Evolutionary conservation across 2,329 filamentous ascomycete species (phyloP).

Genomic region (Colletotrichum orbiculare): DNA sequence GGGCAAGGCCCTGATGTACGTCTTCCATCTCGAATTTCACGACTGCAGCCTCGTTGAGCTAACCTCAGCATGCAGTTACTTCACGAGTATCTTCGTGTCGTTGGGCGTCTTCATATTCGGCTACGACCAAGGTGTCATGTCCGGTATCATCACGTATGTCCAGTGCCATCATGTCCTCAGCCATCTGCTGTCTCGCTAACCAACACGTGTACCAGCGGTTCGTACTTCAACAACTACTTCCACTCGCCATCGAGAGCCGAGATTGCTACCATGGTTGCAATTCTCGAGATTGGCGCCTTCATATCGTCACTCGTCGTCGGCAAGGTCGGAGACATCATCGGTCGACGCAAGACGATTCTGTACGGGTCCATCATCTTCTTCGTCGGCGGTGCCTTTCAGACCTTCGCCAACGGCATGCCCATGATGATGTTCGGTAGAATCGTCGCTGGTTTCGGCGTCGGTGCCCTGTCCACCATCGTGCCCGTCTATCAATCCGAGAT

Average conservation of each 20-base stretch:
- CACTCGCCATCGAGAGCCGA: conserved; percentile 86
- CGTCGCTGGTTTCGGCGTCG: conserved; percentile 86
- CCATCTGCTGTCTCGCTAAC: conserved; percentile 12
- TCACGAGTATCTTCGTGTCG: conserved; percentile 91
- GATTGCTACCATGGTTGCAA: conserved; percentile 97
- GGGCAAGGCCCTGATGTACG: conserved; percentile 91
- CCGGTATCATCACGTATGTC: conserved; percentile 73
- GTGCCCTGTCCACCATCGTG: conserved; percentile 90
- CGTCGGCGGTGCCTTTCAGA: conserved; percentile 85
- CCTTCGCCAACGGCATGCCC: conserved; percentile 81
- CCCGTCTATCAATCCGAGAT: conserved; percentile 96
- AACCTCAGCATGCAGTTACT: conserved; percentile 72
- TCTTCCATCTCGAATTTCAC: conserved; percentile 38
- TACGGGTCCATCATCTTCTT: conserved; percentile 94
- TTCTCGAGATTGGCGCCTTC: conserved; percentile 92
- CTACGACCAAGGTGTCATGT: conserved; percentile 93
- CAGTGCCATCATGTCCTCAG: background rate
- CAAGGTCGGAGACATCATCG: conserved; percentile 90
- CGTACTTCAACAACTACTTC: conserved; percentile 92
- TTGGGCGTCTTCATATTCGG: conserved; percentile 89
- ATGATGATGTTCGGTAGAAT: conserved; percentile 91
- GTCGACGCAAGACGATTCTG: conserved; percentile 87
- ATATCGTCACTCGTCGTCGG: conserved; percentile 89
- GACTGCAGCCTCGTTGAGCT: conserved; percentile 4
- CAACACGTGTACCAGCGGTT: conserved; percentile 67